Conservation (phyloP, 257 asterid genomes). For the Buddleja alternifolia region DNA sequence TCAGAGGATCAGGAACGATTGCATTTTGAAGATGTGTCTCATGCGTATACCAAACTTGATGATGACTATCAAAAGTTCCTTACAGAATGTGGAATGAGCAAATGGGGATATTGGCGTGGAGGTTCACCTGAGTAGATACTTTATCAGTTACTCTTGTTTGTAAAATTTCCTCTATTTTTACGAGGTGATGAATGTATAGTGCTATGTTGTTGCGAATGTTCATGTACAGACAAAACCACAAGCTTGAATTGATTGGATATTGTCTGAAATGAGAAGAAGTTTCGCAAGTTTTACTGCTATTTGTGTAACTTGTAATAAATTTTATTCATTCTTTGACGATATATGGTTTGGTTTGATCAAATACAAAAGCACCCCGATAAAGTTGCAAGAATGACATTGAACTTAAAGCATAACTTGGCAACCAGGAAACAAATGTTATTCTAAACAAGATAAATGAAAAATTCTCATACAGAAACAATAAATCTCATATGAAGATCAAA, state of each 20-base stretch:
- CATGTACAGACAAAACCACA: background rate
- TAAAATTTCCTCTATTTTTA: background rate
- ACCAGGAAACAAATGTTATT: background rate
- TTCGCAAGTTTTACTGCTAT: background rate
- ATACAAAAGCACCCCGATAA: background rate
- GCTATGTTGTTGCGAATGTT: background rate
- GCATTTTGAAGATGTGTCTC: constrained; percentile 37
- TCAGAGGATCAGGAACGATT: constrained; percentile 39
- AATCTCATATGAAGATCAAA: background rate
- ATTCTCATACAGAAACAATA: background rate
- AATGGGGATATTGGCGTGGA: constrained; percentile 68
- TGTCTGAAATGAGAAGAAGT: background rate
- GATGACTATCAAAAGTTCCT: constrained; percentile 69
- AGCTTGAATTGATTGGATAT: constrained; percentile 1
- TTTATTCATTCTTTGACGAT: constrained; percentile 7
- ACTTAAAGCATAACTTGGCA: background rate
- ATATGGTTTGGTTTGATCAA: background rate
- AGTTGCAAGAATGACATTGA: background rate
- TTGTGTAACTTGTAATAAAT: background rate
- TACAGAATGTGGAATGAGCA: constrained; percentile 73
- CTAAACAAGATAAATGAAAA: background rate
- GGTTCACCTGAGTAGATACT: constrained; percentile 45
- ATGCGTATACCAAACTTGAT: constrained; percentile 47
- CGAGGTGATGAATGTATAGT: constrained; percentile 28
- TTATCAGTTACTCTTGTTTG: background rate